Conservation (phyloP, 805 yeast species). For the Alloascoidea africana region DNA sequence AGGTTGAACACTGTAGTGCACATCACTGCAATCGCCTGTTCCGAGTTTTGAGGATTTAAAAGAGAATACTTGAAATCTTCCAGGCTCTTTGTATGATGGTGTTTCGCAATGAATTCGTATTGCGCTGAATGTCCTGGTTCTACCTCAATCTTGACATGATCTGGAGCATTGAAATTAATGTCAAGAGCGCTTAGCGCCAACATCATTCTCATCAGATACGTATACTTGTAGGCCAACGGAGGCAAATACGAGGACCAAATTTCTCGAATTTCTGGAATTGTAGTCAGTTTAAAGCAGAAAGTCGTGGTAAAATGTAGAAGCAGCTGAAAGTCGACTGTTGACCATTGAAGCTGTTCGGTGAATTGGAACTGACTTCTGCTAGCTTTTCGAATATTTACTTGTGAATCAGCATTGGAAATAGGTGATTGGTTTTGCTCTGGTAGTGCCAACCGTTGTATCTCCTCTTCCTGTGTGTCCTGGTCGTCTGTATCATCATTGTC, state of each 20-base stretch:
- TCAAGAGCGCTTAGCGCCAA: constrained; percentile 1
- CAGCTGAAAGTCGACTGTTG: not conserved
- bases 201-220: not conserved
- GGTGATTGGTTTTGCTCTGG: too few relatives aligned
- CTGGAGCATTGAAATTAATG: not conserved
- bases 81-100: not conserved
- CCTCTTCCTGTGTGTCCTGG: too few relatives aligned
- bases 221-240: not conserved
- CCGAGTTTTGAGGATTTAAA: not conserved
- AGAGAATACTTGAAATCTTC: constrained; percentile 1
- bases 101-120: not conserved
- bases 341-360: too few relatives aligned
- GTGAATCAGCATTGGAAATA: too few relatives aligned
- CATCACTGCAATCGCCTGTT: not conserved
- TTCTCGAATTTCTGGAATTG: not conserved
- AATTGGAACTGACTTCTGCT: too few relatives aligned
- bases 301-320: not conserved
- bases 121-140: not conserved
- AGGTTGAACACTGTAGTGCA: not conserved
- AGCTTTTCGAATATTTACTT: too few relatives aligned
- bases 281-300: not conserved
- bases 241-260: not conserved
- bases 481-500: too few relatives aligned
- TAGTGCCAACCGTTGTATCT: too few relatives aligned
- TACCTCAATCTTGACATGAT: not conserved